Evolutionary conservation across 2,329 filamentous ascomycete species (phyloP).

Genomic region (Pseudogymnoascus sp.): DNA sequence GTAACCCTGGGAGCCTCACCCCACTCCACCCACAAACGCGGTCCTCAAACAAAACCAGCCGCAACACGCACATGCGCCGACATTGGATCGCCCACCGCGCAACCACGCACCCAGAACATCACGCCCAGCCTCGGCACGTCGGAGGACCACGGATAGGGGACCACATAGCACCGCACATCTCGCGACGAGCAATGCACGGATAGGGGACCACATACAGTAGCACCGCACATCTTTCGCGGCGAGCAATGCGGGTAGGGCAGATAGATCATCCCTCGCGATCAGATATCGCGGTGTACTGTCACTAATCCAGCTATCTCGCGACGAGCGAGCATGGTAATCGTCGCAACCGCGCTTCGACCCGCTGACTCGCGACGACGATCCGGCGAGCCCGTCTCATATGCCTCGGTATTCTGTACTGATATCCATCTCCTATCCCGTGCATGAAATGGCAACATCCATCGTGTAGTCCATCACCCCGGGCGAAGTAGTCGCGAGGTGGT

Average conservation of each 20-base stretch:
- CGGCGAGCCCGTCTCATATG: not conserved
- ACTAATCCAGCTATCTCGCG: not conserved
- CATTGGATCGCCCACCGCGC: not conserved
- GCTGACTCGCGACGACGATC: not conserved
- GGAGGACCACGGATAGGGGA: not conserved
- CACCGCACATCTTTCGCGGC: not conserved
- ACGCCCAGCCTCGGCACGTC: not conserved
- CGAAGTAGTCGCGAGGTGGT: not conserved
- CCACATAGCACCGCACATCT: not conserved
- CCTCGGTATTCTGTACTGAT: not conserved
- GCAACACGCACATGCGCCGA: not conserved
- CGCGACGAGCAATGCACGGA: not conserved
- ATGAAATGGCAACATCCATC: not conserved
- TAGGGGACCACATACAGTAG: not conserved
- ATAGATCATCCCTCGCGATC: not conserved
- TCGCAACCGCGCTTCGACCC: not conserved
- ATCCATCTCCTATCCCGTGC: not conserved
- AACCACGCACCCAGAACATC: not conserved
- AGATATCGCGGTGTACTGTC: not conserved
- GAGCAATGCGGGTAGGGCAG: not conserved
- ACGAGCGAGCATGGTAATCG: not conserved
- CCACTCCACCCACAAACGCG: not conserved
- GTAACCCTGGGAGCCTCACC: not conserved
- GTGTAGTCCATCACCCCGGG: not conserved
- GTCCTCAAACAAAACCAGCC: not conserved